Conservation (phyloP, 139 green algal species). For the Coelastrella sp. region DNA sequence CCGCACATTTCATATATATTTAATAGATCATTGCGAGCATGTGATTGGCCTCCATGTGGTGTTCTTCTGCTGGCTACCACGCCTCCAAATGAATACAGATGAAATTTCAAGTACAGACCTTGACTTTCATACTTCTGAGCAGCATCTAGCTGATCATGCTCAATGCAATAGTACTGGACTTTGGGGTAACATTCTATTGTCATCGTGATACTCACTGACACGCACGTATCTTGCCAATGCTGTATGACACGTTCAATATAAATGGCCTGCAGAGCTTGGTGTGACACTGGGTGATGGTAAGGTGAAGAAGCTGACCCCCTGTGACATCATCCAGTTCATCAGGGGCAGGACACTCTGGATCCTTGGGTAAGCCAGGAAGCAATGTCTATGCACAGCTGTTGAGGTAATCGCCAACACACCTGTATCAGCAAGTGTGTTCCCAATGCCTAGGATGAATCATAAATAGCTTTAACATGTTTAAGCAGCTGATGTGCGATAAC, state of each 20-base stretch:
- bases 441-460: background rate
- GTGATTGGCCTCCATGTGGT: no score
- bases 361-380: conserved; percentile 10
- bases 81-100: no score
- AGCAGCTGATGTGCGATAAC: background rate
- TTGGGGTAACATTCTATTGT: background rate
- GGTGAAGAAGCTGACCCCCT: background rate
- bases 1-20: background rate
- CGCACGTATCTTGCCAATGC: background rate
- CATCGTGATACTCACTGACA: background rate
- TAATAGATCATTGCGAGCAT: background rate
- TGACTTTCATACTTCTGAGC: no score
- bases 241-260: background rate
- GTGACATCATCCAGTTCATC: background rate
- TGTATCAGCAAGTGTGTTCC: background rate
- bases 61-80: no score
- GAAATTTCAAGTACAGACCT: no score
- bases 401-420: background rate
- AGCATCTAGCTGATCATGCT: no score
- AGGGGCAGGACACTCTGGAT: conserved; percentile 24
- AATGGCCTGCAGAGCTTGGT: background rate
- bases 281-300: background rate
- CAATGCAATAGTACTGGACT: background rate
- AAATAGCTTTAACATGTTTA: no score
- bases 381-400: background rate